A percentile compares a stretch with the other conserved stretches of the same genome.
Conservation (phyloP, 441 rosid genomes). For the Populus hybrid region DNA sequence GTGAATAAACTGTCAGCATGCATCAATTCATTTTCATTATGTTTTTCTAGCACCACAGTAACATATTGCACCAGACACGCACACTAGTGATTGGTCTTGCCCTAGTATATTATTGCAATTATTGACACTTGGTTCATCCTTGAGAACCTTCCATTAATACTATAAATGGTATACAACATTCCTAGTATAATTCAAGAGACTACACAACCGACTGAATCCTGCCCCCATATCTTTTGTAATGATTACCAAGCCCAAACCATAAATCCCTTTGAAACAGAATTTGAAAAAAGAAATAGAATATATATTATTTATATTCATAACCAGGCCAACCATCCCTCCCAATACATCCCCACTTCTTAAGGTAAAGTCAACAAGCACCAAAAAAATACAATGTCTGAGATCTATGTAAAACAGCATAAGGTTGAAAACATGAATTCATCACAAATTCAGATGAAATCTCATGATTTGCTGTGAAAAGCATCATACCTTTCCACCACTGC, state of each 20-base stretch:
- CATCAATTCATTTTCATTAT: neutral
- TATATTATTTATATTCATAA: neutral
- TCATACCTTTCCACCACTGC: conserved; percentile 82
- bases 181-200: neutral
- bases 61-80: neutral
- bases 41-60: neutral
- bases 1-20: neutral
- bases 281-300: too few relatives aligned
- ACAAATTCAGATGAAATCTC: neutral
- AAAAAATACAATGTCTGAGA: neutral
- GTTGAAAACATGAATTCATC: neutral
- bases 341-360: neutral
- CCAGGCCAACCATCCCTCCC: neutral
- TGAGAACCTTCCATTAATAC: neutral
- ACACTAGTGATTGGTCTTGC: neutral
- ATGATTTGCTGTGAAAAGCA: conserved; percentile 4
- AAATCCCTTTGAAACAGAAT: neutral
- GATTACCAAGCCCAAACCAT: neutral
- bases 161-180: neutral
- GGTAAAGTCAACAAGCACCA: neutral
- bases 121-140: neutral
- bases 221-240: neutral
- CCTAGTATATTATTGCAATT: neutral
- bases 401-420: neutral
- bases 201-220: neutral